A percentile compares a stretch with the other conserved stretches of the same genome.
phyloP scores from a whole-genome alignment of 306 rosid genomes.

The Luffa aegyptiaca region DNA sequence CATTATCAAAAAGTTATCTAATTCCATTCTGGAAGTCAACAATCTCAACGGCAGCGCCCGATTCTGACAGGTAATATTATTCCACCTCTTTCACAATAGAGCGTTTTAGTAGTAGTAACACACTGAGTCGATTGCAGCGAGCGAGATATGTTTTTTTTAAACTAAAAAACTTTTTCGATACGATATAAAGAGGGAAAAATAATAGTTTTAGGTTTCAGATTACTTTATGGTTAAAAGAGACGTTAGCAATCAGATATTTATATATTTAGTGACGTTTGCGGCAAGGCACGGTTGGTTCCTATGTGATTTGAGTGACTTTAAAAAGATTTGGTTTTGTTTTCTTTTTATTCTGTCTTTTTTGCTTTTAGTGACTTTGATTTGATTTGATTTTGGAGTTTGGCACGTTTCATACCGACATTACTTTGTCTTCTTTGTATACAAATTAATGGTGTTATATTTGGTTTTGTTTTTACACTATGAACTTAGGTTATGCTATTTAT shows the following conservation, averaged over 20 bases:
- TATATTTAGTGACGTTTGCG: background rate
- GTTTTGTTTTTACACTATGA: background rate
- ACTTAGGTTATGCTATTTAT: background rate
- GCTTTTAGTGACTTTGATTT: background rate
- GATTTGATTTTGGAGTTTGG: background rate
- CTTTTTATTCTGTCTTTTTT: background rate
- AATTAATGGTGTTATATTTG: background rate
- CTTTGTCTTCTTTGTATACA: background rate
- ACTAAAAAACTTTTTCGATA: background rate
- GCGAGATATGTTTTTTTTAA: background rate
- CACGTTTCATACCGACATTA: background rate
- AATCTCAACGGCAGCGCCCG: background rate
- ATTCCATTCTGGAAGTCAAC: background rate
- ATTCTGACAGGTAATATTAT: background rate
- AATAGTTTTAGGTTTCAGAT: conserved; percentile 4
- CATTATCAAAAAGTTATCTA: background rate
- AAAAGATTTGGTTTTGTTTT: background rate
- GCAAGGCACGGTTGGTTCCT: background rate
- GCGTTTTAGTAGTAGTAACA: background rate
- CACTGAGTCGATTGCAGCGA: background rate
- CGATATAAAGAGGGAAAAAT: background rate
- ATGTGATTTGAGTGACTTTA: background rate
- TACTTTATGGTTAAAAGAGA: background rate
- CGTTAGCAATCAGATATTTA: background rate
- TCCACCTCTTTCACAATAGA: background rate